Percentiles rank a stretch among this genome's conserved stretches.
Conservation (phyloP, 257 asterid genomes). For the Jaltomata sinuosa region DNA sequence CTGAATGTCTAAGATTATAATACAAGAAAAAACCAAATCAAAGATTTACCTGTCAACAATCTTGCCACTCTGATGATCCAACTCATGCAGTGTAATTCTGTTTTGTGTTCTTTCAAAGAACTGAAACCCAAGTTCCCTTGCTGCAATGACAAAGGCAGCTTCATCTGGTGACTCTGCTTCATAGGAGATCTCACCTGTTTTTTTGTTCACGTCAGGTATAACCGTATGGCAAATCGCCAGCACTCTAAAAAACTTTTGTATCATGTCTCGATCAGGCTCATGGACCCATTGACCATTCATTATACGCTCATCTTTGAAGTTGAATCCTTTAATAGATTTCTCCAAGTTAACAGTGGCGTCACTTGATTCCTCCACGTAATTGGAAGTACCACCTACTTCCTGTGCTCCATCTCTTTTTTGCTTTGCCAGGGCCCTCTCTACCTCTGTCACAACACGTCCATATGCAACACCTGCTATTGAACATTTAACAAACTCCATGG, state of each 20-base stretch:
- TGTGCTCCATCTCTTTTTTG: constrained; percentile 31
- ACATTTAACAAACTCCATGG: constrained; percentile 95
- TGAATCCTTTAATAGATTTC: constrained; percentile 68
- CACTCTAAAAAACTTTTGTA: constrained; percentile 75
- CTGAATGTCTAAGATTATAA: neutral
- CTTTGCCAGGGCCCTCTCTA: constrained; percentile 70
- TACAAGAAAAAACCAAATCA: neutral
- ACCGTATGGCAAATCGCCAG: constrained; percentile 92
- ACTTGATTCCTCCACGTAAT: constrained; percentile 10
- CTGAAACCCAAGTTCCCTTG: constrained; percentile 87
- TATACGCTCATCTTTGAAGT: constrained; percentile 73
- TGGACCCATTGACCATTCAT: constrained; percentile 81
- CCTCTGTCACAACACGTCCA: constrained; percentile 92
- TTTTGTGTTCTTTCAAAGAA: constrained; percentile 80
- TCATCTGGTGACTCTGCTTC: constrained; percentile 99
- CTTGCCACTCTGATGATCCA: constrained; percentile 47
- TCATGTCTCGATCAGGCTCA: constrained; percentile 46
- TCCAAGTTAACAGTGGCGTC: constrained; percentile 8
- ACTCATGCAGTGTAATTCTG: constrained; percentile 65
- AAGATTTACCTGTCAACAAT: constrained; percentile 51
- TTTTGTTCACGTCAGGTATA: constrained; percentile 68
- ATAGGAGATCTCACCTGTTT: constrained; percentile 55
- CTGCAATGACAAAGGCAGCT: constrained; percentile 93
- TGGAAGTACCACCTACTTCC: constrained; percentile 20
- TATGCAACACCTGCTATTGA: constrained; percentile 78